phyloP scores from a whole-genome alignment of 164 flowering plant genomes.

The Brasenia schreberi region DNA sequence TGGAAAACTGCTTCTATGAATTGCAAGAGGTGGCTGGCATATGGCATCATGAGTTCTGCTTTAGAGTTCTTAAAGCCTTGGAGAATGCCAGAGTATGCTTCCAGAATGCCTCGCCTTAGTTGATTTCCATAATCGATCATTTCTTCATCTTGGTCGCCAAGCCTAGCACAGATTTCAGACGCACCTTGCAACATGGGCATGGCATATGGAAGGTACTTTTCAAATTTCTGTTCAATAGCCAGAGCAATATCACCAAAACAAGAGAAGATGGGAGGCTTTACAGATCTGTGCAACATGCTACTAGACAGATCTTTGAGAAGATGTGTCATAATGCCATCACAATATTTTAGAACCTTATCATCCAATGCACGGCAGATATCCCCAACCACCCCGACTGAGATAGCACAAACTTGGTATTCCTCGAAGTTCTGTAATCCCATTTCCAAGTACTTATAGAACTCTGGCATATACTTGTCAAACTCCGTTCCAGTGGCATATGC shows the following conservation, averaged over 20 bases:
- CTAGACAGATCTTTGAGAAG: conserved; percentile 62
- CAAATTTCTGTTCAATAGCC: conserved; percentile 68
- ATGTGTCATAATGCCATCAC: conserved; percentile 72
- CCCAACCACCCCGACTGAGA: conserved; percentile 80
- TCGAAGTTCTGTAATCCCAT: conserved; percentile 81
- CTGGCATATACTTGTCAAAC: conserved; percentile 64
- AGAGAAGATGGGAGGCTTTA: conserved; percentile 81
- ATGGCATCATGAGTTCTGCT: conserved; percentile 61
- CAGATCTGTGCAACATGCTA: conserved; percentile 61
- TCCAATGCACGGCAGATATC: conserved; percentile 80
- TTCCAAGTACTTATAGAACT: conserved; percentile 58
- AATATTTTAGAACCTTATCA: conserved; percentile 53
- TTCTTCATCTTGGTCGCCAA: conserved; percentile 59
- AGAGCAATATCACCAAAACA: conserved; percentile 90
- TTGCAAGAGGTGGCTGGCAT: conserved; percentile 62
- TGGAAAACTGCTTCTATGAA: conserved; percentile 48
- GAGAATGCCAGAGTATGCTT: conserved; percentile 83
- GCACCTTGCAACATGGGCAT: conserved; percentile 69
- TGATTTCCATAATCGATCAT: conserved; percentile 72
- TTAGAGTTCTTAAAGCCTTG: conserved; percentile 70
- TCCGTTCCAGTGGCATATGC: conserved; percentile 72
- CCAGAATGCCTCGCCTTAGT: conserved; percentile 66
- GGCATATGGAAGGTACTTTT: conserved; percentile 53
- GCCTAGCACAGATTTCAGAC: conserved; percentile 49
- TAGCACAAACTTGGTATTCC: conserved; percentile 80